Evolutionary conservation across 371 early-diverging fungal genomes (phyloP).

Genomic region (Encephalitozoon cuniculi): DNA sequence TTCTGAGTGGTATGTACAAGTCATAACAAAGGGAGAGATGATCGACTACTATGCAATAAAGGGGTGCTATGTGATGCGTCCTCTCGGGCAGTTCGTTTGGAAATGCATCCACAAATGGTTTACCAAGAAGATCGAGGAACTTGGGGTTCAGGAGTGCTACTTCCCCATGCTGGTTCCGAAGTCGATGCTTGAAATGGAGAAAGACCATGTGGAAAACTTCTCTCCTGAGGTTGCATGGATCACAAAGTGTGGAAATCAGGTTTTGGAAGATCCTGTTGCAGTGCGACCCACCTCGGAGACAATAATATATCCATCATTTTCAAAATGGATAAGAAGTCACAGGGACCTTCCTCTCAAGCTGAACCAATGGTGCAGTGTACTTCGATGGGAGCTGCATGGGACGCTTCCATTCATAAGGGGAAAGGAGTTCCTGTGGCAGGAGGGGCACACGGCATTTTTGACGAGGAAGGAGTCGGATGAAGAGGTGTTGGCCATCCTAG

Average conservation of each 20-base stretch:
- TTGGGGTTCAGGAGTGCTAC: slow-evolving; percentile 91
- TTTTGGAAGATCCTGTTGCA: slow-evolving; percentile 89
- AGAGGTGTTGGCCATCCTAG: slow-evolving; percentile 82
- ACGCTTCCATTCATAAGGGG: slow-evolving; percentile 95
- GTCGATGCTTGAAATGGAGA: slow-evolving; percentile 80
- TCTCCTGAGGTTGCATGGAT: slow-evolving; percentile 99
- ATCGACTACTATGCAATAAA: slow-evolving; percentile 94
- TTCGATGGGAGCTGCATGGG: slow-evolving; percentile 99
- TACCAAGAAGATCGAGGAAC: slow-evolving; percentile 73
- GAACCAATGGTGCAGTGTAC: slow-evolving; percentile 99
- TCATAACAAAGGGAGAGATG: slow-evolving; percentile 85
- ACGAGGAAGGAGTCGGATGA: slow-evolving; percentile 76
- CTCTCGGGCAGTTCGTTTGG: slow-evolving; percentile 92
- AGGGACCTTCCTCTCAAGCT: slow-evolving; percentile 92
- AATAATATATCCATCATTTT: slow-evolving; percentile 96
- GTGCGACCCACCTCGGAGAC: slow-evolving; percentile 98
- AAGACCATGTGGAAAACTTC: slow-evolving; percentile 97
- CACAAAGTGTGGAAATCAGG: slow-evolving; percentile 78
- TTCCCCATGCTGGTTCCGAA: slow-evolving; percentile 98
- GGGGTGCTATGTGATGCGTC: slow-evolving; percentile 97
- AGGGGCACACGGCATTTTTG: slow-evolving; percentile 95
- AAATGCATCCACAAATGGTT: slow-evolving; percentile 75
- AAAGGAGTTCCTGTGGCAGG: slow-evolving; percentile 99
- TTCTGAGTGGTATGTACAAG: slow-evolving; percentile 62
- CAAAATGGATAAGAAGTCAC: slow-evolving; percentile 94